These are phyloP conservation scores for Hibiscus syriacus DNA, from an alignment of 345 rosid genomes.

Conservation along the genomic window DNA sequence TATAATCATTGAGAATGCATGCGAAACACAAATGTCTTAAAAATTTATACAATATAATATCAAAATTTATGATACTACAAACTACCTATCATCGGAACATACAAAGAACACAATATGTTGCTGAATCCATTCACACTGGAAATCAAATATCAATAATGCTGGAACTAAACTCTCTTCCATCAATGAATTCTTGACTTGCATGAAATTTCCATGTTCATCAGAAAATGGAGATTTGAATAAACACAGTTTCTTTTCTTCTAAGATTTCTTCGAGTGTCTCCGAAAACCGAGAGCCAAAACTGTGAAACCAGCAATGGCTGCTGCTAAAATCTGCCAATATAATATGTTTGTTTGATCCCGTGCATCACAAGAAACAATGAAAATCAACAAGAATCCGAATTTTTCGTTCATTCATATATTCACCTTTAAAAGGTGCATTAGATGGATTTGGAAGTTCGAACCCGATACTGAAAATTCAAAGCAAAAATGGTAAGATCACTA, in stretches of 20 bases:
- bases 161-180: not conserved
- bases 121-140: not conserved
- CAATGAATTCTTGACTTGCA: not conserved
- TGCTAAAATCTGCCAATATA: constrained; percentile 48
- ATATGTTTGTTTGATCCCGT: not conserved
- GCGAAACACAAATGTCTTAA: too few species aligned
- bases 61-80: not conserved
- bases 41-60: not conserved
- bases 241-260: not conserved
- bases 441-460: not conserved
- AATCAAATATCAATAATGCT: not conserved
- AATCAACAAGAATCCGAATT: too few species aligned
- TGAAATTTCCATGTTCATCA: not conserved
- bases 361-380: too few species aligned
- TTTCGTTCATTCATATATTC: not conserved
- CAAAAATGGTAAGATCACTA: constrained; percentile 12
- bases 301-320: constrained; percentile 54
- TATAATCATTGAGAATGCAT: too few species aligned
- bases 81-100: not conserved
- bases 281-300: constrained; percentile 41
- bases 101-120: not conserved
- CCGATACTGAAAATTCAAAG: not conserved
- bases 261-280: constrained; percentile 52
- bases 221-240: too few species aligned
- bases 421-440: too few species aligned